Evolutionary conservation across 148 eudicot species (phyloP), one percentile per base, ranked within the genome.

Genomic region (Pharnaceum exiguum): DNA sequence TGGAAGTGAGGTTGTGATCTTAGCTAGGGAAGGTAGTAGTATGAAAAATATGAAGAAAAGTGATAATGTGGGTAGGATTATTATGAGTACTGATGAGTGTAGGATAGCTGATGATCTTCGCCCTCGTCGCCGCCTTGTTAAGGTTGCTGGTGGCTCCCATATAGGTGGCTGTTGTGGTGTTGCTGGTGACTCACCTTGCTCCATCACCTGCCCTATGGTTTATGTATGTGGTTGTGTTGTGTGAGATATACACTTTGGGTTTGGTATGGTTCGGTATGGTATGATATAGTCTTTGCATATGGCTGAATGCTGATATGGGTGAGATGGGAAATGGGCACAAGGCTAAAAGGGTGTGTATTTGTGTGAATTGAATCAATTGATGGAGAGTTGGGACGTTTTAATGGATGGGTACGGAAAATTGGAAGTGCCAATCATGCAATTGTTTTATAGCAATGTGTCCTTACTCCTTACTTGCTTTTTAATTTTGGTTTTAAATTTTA

Each of bases 81-180:
- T 52, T 33, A 84, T 84, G 2, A 80, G 58, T 3, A 76, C 39
- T 17, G 86, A 85, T 2, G 90, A 88, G 60, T 75, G 67, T 32
- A 82, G 24, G 9, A 79, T 28, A 2, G 80, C 80, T 1, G 78
- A 63, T 0, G 78, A 58, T 0, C 63, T 13, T 9, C 48, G 78
- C 2, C 69, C 71, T 26, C 68, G 77, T 19, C 63, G 77, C 51
- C 58, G 75, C 37, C 56, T 44, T 51, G 59, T 38, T 50, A 56
- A 5, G 69, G 74, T 18, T 65, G 68, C 30, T 17, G 76, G 77
- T 15, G 72, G 71, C 32, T 71, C 70, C 91, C 87, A 75, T 70
- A 48, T 53, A 24, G 84, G 77, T 59, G 86, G 77, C 0, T 74
- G 23, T 56, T n/a, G n/a, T n/a, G n/a, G n/a, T n/a, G n/a, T n/a